Conservation (phyloP, 2,329 filamentous ascomycete species). For the Onygenales sp. region DNA sequence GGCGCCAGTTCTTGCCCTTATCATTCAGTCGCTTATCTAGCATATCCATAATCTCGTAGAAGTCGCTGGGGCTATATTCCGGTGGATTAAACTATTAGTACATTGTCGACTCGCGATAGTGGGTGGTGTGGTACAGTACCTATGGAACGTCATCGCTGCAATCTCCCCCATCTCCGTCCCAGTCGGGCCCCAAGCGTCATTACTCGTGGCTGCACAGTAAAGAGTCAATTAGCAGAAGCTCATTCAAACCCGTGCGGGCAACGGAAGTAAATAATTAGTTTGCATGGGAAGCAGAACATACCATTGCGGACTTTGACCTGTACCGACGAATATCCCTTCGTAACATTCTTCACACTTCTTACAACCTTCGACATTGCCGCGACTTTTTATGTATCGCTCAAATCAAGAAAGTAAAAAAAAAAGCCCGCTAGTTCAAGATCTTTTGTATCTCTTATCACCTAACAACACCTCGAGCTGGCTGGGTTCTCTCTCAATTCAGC, state of each 20-base stretch:
- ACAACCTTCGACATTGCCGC: slow-evolving; percentile 84
- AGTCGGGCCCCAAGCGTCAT: slow-evolving; percentile 96
- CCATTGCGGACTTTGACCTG: slow-evolving; percentile 99
- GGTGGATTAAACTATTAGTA: neutral
- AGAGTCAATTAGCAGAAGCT: neutral
- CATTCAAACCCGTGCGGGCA: neutral
- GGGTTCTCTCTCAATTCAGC: neutral
- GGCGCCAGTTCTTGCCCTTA: slow-evolving; percentile 99
- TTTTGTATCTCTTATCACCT: neutral
- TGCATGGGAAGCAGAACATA: slow-evolving; percentile 32
- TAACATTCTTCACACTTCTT: slow-evolving; percentile 97
- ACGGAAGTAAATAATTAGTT: neutral
- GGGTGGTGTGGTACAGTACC: slow-evolving; percentile 48
- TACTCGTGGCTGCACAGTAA: slow-evolving; percentile 69
- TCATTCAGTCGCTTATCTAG: slow-evolving; percentile 96
- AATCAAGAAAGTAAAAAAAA: neutral
- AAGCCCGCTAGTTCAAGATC: neutral
- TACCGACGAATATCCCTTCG: slow-evolving; percentile 92
- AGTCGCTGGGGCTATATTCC: slow-evolving; percentile 69
- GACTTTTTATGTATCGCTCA: neutral
- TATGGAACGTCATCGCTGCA: slow-evolving; percentile 94
- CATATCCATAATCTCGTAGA: slow-evolving; percentile 99
- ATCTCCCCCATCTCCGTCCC: slow-evolving; percentile 99
- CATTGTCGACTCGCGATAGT: neutral
- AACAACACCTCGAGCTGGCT: neutral